Evolutionary conservation across 208 protist species (phyloP), one percentile per base, ranked within the genome.

Genomic region (Trypanosoma melophagium): DNA sequence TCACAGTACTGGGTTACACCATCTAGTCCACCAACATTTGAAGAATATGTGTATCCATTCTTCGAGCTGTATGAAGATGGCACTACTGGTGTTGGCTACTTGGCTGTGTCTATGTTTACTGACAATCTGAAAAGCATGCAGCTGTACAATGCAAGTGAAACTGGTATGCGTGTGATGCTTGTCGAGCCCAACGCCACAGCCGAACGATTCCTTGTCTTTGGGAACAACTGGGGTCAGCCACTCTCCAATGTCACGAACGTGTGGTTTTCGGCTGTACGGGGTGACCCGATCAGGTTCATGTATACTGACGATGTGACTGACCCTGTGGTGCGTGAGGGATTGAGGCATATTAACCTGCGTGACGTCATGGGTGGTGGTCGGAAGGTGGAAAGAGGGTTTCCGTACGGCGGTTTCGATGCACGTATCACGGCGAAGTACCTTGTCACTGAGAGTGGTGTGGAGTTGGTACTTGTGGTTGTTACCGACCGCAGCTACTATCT

Each of bases 311-410:
- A 80, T n/a, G 49, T 80, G 14, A 28, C 21, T 42, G 60, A 80
- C 65, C 74, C 79, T 1, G 59, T 84, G 42, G 78, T 84, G 79
- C 57, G 66, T 3, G 54, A 56, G 17, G 79, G 74, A 40, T 45
- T 84, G 19, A 40, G 58, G 61, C 67, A 77, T 47, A 44, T 84
- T 10, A 19, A 77, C 51, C 24, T 79, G 3, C 45, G 38, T 10
- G 19, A 7, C 3, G 57, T 77, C 1, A 52, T 60, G n/a, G n/a
- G n/a, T n/a, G n/a, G n/a, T n/a, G n/a, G n/a, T n/a, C n/a, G n/a
- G n/a, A n/a, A n/a, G n/a, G n/a, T n/a, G n/a, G n/a, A n/a, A n/a
- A n/a, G n/a, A n/a, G n/a, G n/a, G n/a, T n/a, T n/a, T n/a, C n/a
- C n/a, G n/a, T n/a, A n/a, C n/a, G n/a, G n/a, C n/a, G n/a, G n/a